These are phyloP conservation scores for Yamadazyma conglobata DNA, from an alignment of 1,139 yeast genomes.

Conservation along the genomic window DNA sequence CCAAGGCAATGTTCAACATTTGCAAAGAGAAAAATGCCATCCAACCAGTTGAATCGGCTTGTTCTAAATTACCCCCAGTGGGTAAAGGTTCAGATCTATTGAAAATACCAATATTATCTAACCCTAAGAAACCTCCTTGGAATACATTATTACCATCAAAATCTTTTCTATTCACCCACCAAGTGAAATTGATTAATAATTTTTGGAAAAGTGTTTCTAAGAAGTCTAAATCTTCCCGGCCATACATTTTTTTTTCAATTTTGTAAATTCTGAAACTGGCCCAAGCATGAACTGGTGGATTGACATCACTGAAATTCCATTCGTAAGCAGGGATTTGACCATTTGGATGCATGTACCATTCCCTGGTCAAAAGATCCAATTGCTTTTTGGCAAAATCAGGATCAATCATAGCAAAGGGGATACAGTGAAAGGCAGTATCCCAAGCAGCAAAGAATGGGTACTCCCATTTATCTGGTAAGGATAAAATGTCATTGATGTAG, in stretches of 20 bases:
- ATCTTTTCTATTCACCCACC: slow-evolving; percentile 98
- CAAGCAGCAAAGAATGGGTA: slow-evolving; percentile 97
- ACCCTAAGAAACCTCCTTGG: slow-evolving; percentile 93
- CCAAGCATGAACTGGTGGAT: slow-evolving; percentile 99
- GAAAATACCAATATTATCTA: slow-evolving; percentile 92
- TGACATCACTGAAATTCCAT: slow-evolving; percentile 95
- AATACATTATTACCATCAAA: slow-evolving; percentile 84
- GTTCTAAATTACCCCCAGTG: slow-evolving; percentile 88
- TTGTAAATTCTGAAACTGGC: slow-evolving; percentile 88
- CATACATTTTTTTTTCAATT: slow-evolving; percentile 84
- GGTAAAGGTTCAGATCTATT: slow-evolving; percentile 94
- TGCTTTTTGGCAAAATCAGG: slow-evolving; percentile 93
- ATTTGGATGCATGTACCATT: slow-evolving; percentile 98
- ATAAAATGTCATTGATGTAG: slow-evolving; percentile 83
- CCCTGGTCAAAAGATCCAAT: slow-evolving; percentile 81
- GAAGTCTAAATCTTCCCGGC: slow-evolving; percentile 77
- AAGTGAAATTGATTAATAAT: slow-evolving; percentile 82
- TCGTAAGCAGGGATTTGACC: slow-evolving; percentile 99
- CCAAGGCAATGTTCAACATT: slow-evolving; percentile 92
- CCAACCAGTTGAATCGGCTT: slow-evolving; percentile 98
- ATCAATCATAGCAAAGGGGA: slow-evolving; percentile 92
- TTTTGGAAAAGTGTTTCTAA: slow-evolving; percentile 92
- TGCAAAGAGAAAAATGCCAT: slow-evolving; percentile 92
- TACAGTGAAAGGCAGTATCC: slow-evolving; percentile 97
- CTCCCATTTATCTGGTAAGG: slow-evolving; percentile 96